Conservation (phyloP, 2,329 filamentous ascomycete genomes). For the Colletotrichum melonis region DNA sequence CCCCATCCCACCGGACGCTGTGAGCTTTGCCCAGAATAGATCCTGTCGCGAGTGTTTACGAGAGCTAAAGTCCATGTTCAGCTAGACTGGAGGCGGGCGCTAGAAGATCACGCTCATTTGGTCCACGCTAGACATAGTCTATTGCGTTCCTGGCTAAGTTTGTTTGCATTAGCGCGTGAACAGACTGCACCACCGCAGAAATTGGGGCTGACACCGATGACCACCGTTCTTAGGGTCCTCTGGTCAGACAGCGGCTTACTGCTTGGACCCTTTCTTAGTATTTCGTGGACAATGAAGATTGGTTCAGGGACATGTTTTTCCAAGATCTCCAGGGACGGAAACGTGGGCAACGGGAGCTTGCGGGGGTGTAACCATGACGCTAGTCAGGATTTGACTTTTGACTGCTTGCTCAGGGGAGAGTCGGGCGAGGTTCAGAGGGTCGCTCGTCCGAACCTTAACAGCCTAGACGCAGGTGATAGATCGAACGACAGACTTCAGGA, state of each 20-base stretch:
- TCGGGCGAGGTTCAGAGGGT: neutral
- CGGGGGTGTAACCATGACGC: neutral
- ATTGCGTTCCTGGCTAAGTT: neutral
- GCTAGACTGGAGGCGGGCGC: neutral
- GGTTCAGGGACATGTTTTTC: neutral
- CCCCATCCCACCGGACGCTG: neutral
- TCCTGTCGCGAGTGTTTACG: neutral
- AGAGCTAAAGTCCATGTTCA: too few relatives aligned
- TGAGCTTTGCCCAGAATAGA: neutral
- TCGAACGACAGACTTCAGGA: neutral
- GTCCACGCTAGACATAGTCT: neutral
- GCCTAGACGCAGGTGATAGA: neutral
- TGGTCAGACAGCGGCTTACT: neutral
- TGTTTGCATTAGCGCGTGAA: neutral
- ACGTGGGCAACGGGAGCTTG: neutral
- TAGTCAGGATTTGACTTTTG: slow-evolving; percentile 2
- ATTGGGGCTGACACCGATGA: neutral
- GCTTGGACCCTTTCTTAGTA: neutral
- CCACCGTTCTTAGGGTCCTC: neutral
- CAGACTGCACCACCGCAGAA: neutral
- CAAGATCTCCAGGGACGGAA: neutral
- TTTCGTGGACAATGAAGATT: neutral
- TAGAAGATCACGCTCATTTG: neutral
- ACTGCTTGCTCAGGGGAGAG: neutral
- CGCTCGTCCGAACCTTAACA: neutral